Evolutionary conservation across 1,284 basidiomycete species (phyloP), one percentile per base, ranked within the genome.

Genomic region (Fomes fomentarius): DNA sequence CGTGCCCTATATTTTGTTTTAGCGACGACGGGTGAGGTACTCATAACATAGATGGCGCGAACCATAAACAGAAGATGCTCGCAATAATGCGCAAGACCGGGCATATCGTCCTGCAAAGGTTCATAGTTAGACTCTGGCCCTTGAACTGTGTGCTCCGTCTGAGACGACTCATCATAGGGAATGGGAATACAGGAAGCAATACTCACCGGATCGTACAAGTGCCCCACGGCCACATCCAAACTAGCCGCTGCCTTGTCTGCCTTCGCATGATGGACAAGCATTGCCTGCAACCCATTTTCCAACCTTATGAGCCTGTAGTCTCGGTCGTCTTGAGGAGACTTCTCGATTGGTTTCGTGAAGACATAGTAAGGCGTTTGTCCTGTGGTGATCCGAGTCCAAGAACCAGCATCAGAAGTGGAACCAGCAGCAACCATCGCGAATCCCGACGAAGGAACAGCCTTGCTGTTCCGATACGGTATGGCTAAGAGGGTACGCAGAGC

Each of bases 1-100:
- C 5, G 86, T 89, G 17, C 91, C 91, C 91, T 93, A 60, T 35
- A 63, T 58, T 44, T 51, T 9, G 9, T 39, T 25, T 52, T 12
- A 45, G 21, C 6, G 28, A n/a, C n/a, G n/a, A n/a, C n/a, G n/a
- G n/a, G n/a, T n/a, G n/a, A n/a, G n/a, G n/a, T n/a, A n/a, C n/a
- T n/a, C n/a, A n/a, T n/a, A n/a, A 35, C 3, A 30, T 0, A 11
- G 22, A 6, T 4, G n/a, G 10, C 14, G 35, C 47, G 17, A 22
- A 93, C 93, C 91, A 99, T 92, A 74, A 99, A 99, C 61, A 98
- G 77, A 50, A 99, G 72, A 72, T 99, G 96, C 72, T 99, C 96
- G 74, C 96, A 94, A 66, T 94, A 94, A 71, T 95, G 93, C 50
- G 94, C 93, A 40, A 94, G 79, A 38, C 94, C 94, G 15, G 91